Evolutionary conservation across 75 land plant genomes (phyloP).

Genomic region (Sequoiadendron giganteum): DNA sequence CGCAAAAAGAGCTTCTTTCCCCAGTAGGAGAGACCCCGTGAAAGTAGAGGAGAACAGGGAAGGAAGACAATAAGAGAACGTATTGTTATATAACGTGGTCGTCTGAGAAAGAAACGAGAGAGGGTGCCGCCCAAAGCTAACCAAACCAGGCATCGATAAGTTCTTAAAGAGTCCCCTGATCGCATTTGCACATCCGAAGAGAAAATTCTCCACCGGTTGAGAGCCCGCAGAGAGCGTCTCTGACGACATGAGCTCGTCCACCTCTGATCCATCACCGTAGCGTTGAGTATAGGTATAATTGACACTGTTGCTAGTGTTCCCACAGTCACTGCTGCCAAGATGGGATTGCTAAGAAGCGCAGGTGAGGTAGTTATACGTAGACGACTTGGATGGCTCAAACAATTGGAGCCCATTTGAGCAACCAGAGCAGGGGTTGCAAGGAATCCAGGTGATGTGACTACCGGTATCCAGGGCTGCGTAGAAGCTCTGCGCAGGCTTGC

Average conservation of each 20-base stretch:
- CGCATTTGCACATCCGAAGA: constrained; percentile 41
- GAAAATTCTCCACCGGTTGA: constrained; percentile 20
- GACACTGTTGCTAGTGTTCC: neutral
- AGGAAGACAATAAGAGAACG: constrained; percentile 71
- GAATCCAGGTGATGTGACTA: constrained; percentile 44
- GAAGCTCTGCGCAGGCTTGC: constrained; percentile 44
- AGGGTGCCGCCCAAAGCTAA: constrained; percentile 61
- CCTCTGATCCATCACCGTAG: constrained; percentile 38
- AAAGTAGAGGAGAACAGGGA: constrained; percentile 36
- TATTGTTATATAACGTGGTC: constrained; percentile 26
- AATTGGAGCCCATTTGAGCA: constrained; percentile 15
- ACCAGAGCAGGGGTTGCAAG: constrained; percentile 45
- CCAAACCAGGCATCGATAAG: constrained; percentile 44
- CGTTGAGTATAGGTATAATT: constrained; percentile 35
- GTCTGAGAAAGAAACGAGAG: constrained; percentile 53
- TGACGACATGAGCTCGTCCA: constrained; percentile 33
- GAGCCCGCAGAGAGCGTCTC: constrained; percentile 30
- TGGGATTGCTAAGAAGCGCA: constrained; percentile 37
- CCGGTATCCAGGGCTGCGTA: constrained; percentile 63
- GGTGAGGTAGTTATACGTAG: constrained; percentile 24
- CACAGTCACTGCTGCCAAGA: neutral
- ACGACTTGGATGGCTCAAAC: constrained; percentile 33
- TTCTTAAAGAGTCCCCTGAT: constrained; percentile 28
- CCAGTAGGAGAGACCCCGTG: constrained; percentile 51
- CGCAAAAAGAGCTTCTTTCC: constrained; percentile 31